Evolutionary conservation across 73 alveolate genomes (phyloP), one percentile per base, ranked within the genome.

Genomic region (Paramecium primaurelia): DNA sequence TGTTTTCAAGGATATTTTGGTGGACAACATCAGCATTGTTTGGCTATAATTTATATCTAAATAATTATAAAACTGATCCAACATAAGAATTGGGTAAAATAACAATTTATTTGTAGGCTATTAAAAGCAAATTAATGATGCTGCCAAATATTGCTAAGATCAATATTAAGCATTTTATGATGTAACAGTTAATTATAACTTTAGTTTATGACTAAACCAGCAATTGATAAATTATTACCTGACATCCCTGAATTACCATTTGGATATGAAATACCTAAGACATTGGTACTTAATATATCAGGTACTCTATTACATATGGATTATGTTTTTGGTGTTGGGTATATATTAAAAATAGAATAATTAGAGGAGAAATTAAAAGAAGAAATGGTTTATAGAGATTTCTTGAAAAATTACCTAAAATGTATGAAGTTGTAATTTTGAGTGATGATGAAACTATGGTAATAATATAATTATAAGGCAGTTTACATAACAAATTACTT

Each of bases 301-400:
- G 98, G 98, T 8, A 95, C 98, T 6, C 51, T 97, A 11, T 89
- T 97, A 3, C 93, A 92, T 59, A 92, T 97, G 58, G 97, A 95
- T 28, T 96, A 97, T 89, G 94, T 93, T 37, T 94, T 96, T 80
- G 97, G 96, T 11, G 51, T 38, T 9, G 95, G 95, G 60, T 77
- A 86, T 85, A 2, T 37, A 73, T 14, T 36, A 1, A 22, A 12
- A 54, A 54, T n/a, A 4, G 8, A 12, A 16, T 40, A 5, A 36
- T 37, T 73, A 73, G 87, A 40, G 59, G 59, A 36, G 97, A 95
- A 85, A 92, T 96, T 9, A 77, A 90, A 58, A 96, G 97, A 89
- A 90, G 99, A 75, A 98, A 98, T 22, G 99, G 99, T 8, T 92
- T 97, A 38, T 45, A 92, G 47, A 92, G 92, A 22, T 97, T 97